Evolutionary conservation across 768 basidiomycete species (phyloP), one percentile per base, ranked within the genome.

Genomic region (Strobilomyces confusus): DNA sequence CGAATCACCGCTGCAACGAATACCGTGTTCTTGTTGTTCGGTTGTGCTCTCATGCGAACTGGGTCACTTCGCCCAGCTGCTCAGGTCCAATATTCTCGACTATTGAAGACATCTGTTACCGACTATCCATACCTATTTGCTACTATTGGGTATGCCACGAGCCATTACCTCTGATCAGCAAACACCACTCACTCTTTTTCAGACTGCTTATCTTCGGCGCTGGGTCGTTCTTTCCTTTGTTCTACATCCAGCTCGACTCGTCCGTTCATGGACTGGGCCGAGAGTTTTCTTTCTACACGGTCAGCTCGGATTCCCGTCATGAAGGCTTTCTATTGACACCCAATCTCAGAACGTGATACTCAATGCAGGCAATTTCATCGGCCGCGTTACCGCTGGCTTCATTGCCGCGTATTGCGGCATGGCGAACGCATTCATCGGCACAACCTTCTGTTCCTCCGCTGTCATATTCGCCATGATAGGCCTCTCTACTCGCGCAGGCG

Each of bases 161-260:
- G 26, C 42, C 11, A 37, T n/a, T 4, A 9, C 22, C 15, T 36
- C 37, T 32, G 19, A 38, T 43, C 15, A n/a, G 12, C 19, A 36
- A 20, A 34, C 14, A 9, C 17, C 14, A 14, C 44, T 61, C 33
- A 58, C 26, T 19, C 12, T 33, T 15, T 25, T 23, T 23, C 9
- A 65, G 63, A 5, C 8, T 57, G 14, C 51, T 65, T 34, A 43
- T 65, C 25, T 61, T 51, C 47, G 63, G 56, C 11, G 63, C 64
- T n/a, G 63, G 63, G 3, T 47, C 59, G 4, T 61, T 59, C 37
- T 59, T 57, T 3, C 58, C 58, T 5, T 41, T 80, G 33, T 83
- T 81, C 63, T 84, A 80, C 59, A 66, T 85, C 17, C 84, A 85
- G 52, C 68, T 84, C 14, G 76, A 80, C 49, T 75, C 82, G 9